Evolutionary conservation across 2,329 filamentous ascomycete genomes (phyloP), one percentile per base, ranked within the genome.

Genomic region (Aspergillus pseudoglaucus): DNA sequence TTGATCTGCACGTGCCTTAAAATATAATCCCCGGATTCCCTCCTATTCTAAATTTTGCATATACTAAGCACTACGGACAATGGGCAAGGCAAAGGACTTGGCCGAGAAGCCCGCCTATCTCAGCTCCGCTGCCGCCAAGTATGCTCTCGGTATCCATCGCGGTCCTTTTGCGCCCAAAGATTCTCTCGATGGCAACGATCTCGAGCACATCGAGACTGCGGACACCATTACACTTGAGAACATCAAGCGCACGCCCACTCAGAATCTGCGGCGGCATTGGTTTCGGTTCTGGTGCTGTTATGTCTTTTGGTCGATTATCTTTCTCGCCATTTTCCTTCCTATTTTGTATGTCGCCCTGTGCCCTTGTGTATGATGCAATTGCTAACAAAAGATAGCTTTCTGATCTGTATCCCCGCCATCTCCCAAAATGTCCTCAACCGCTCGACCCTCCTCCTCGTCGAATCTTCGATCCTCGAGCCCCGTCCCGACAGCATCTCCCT

Each of bases 271-370:
- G 22, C 59, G 59, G 14, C 69, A 72, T 51, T 69, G 61, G 57
- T 62, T 58, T 22, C 61, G 67, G 14, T 70, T 66, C 55, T 70
- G 68, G 67, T 64, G 59, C 42, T 67, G 62, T 46, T 69, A 71
- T 52, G 32, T 61, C 3, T 54, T 72, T 18, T 59, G 54, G 8
- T 55, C 53, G 32, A 50, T 71, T 12, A 63, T 71, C 25, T 64
- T 70, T 33, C 50, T 67, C n/a, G 65, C 65, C 6, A 68, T 71
- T 33, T 59, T 70, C 47, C 53, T 72, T 3, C 69, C 69, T 4
- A 56, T 71, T 35, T 61, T 71, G 69, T 72, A 57, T 58, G 67
- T 56, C 5, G 10, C 20, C 14, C 37, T 39, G n/a, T 18, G n/a
- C 33, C 33, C 33, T 37, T 17, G 1, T 37, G 5, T 18, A 37